These are phyloP conservation scores for Geotrichum reessii DNA, from an alignment of 1,139 yeast genomes.

Conservation along the genomic window DNA sequence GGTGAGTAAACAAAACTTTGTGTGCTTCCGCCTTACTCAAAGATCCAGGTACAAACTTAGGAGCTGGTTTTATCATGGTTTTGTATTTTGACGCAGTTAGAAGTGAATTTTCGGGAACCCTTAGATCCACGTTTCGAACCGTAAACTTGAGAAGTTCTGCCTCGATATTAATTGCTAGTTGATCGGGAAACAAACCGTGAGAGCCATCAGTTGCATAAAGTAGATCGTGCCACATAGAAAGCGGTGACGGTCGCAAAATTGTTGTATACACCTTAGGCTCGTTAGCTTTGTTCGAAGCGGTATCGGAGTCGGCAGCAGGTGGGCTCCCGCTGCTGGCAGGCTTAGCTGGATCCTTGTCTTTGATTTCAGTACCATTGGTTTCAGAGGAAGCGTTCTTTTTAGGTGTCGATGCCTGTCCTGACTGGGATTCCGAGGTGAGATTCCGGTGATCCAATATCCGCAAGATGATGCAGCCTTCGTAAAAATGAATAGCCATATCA, in stretches of 20 bases:
- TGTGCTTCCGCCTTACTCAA: slow-evolving; percentile 14
- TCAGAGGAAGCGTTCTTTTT: slow-evolving; percentile 3
- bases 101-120: slow-evolving; percentile 46
- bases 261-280: slow-evolving; percentile 71
- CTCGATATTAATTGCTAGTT: slow-evolving; percentile 70
- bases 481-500: slow-evolving; percentile 75
- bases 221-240: slow-evolving; percentile 79
- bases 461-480: slow-evolving; percentile 83
- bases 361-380: slow-evolving; percentile 7
- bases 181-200: slow-evolving; percentile 63
- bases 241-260: slow-evolving; percentile 69
- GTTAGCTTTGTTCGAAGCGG: slow-evolving; percentile 3
- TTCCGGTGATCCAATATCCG: slow-evolving; percentile 74
- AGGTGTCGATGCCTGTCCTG: not conserved
- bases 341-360: not conserved
- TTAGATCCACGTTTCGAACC: slow-evolving; percentile 65
- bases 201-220: slow-evolving; percentile 79
- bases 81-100: not conserved
- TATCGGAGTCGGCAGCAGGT: slow-evolving; percentile 2
- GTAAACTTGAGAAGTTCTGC: slow-evolving; percentile 75
- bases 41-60: slow-evolving; percentile 2
- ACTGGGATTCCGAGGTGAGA: slow-evolving; percentile 18
- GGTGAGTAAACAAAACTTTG: slow-evolving; percentile 23
- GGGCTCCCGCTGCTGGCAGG: not conserved
- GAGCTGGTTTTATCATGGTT: not conserved